These are phyloP conservation scores for Neofusicoccum umdonicola DNA, from an alignment of 2,329 filamentous ascomycete species.

Conservation along the genomic window DNA sequence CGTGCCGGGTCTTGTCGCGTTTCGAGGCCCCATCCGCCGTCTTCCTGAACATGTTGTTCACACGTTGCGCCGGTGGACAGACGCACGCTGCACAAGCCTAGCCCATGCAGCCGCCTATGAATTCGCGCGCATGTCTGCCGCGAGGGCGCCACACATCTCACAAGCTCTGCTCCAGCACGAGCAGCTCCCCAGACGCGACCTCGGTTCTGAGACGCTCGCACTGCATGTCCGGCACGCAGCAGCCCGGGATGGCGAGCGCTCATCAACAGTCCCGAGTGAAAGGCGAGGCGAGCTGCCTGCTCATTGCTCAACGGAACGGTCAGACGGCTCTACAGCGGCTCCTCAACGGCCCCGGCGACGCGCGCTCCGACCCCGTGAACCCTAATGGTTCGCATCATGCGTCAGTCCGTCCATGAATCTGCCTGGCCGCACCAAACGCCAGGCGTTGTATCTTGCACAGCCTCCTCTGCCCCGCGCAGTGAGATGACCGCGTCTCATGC, in stretches of 20 bases:
- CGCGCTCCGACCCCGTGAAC: background rate
- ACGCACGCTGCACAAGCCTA: background rate
- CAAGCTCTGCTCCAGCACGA: constrained; percentile 6
- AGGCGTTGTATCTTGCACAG: background rate
- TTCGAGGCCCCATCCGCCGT: background rate
- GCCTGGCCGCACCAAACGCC: background rate
- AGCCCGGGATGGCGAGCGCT: background rate
- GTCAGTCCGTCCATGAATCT: background rate
- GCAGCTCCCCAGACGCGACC: background rate
- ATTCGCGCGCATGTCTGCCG: background rate
- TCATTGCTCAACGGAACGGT: background rate
- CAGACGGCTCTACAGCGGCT: background rate
- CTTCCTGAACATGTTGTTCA: background rate
- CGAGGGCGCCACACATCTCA: background rate
- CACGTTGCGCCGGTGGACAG: background rate
- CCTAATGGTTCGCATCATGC: constrained; percentile 4
- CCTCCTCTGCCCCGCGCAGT: background rate
- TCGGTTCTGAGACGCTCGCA: constrained; percentile 4
- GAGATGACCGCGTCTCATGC: background rate
- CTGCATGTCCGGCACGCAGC: background rate
- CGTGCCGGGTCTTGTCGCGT: background rate
- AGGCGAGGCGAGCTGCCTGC: background rate
- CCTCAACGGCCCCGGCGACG: background rate
- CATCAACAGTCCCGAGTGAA: background rate
- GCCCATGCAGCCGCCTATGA: background rate